Conservation (phyloP, 2,329 filamentous ascomycete species). For the Penicillium sp. region DNA sequence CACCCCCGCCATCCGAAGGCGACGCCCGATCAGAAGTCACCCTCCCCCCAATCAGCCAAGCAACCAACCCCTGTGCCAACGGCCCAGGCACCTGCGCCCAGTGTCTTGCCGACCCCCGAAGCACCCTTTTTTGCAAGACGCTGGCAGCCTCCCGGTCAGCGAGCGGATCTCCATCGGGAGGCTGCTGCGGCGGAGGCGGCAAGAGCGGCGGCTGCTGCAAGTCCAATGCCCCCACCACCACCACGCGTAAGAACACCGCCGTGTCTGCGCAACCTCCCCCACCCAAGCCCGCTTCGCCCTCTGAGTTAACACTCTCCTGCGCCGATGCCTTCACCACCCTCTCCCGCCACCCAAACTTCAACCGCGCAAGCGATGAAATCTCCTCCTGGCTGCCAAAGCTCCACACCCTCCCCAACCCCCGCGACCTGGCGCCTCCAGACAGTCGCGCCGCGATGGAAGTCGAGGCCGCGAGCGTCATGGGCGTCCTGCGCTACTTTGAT, state of each 20-base stretch:
- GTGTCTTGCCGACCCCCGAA: slow-evolving; percentile 75
- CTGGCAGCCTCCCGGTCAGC: slow-evolving; percentile 64
- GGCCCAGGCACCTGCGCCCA: slow-evolving; percentile 79
- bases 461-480: slow-evolving; percentile 82
- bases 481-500: slow-evolving; percentile 79
- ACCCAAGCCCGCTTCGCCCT: slow-evolving; percentile 34
- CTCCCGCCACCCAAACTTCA: slow-evolving; percentile 74
- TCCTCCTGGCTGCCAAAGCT: slow-evolving; percentile 75
- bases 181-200: slow-evolving; percentile 65
- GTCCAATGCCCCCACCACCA: slow-evolving; percentile 29
- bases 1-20: slow-evolving; percentile 55
- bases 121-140: slow-evolving; percentile 80
- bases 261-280: slow-evolving; percentile 23
- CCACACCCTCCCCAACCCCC: slow-evolving; percentile 55
- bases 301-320: slow-evolving; percentile 58
- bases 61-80: slow-evolving; percentile 56
- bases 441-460: slow-evolving; percentile 68
- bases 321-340: slow-evolving; percentile 79
- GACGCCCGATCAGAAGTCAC: slow-evolving; percentile 61
- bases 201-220: slow-evolving; percentile 66
- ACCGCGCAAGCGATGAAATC: slow-evolving; percentile 71
- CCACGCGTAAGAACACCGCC: slow-evolving; percentile 25
- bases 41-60: slow-evolving; percentile 38
- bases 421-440: slow-evolving; percentile 35
- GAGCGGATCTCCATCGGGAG: slow-evolving; percentile 41